Evolutionary conservation across 805 yeast species (phyloP).

Genomic region (Yueomyces sp.): DNA sequence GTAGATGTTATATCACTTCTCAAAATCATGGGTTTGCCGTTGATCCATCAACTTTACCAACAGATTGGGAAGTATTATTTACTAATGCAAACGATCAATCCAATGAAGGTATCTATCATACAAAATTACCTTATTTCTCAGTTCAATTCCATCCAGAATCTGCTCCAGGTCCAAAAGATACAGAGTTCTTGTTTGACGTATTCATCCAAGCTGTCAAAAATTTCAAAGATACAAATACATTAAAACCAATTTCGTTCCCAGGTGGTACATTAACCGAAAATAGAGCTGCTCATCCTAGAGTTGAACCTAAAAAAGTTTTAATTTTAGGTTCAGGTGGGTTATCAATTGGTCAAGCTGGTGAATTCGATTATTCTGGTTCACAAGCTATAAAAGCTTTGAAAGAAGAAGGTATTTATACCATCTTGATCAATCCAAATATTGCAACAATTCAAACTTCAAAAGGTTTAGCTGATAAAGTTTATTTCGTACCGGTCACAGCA

Average conservation of each 20-base stretch:
- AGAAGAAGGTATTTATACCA: conserved; percentile 94
- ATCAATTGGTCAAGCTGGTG: conserved; percentile 99
- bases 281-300: conserved; percentile 61
- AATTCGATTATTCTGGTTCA: conserved; percentile 96
- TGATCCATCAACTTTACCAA: conserved; percentile 57
- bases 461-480: conserved; percentile 96
- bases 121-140: conserved; percentile 79
- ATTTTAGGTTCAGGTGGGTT: conserved; percentile 97
- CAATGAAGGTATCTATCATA: conserved; percentile 95
- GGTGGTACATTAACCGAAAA: conserved; percentile 74
- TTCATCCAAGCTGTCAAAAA: conserved; percentile 73
- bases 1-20: conserved; percentile 95
- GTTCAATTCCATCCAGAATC: conserved; percentile 99
- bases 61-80: conserved; percentile 88
- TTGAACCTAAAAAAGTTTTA: conserved; percentile 78
- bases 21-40: conserved; percentile 99
- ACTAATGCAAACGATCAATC: conserved; percentile 95
- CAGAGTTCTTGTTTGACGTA: conserved; percentile 91
- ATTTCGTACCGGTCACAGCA: conserved; percentile 93
- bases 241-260: conserved; percentile 76
- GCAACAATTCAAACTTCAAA: conserved; percentile 97
- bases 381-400: conserved; percentile 98
- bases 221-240: conserved; percentile 36
- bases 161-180: conserved; percentile 98
- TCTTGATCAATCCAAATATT: conserved; percentile 92